Percentiles rank a stretch among this genome's conserved stretches.
phyloP scores from a whole-genome alignment of 805 yeast genomes.

The Saturnispora sekii region DNA sequence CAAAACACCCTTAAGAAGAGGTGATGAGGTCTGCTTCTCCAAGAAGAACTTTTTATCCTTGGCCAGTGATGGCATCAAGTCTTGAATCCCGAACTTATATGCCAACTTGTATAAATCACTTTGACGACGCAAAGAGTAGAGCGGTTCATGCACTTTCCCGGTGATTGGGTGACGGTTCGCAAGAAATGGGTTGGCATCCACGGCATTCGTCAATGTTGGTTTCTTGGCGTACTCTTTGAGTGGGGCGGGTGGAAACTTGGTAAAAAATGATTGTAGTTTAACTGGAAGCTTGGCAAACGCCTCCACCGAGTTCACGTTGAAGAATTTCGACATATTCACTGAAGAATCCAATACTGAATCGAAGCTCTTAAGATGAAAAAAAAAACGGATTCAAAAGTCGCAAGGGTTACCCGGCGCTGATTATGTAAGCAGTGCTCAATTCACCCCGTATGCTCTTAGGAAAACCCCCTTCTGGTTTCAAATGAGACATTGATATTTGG shows the following conservation, averaged over 20 bases:
- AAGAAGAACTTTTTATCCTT: conserved; percentile 61
- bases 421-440: no score
- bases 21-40: conserved; percentile 63
- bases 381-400: background rate
- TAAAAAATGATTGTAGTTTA: conserved; percentile 63
- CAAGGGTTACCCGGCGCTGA: conserved; percentile 1
- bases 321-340: conserved; percentile 13
- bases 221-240: conserved; percentile 52
- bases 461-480: no score
- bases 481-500: no score
- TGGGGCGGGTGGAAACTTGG: conserved; percentile 80
- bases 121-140: conserved; percentile 71
- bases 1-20: conserved; percentile 66
- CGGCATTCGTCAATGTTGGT: conserved; percentile 58
- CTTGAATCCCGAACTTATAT: conserved; percentile 66
- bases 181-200: conserved; percentile 76
- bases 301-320: conserved; percentile 23
- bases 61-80: conserved; percentile 59
- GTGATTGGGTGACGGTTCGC: conserved; percentile 80
- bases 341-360: background rate
- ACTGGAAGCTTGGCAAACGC: conserved; percentile 49
- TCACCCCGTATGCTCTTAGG: no score
- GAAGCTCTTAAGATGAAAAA: background rate
- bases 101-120: conserved; percentile 80
- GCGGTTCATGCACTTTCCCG: conserved; percentile 65